Evolutionary conservation across 164 flowering plant genomes (phyloP).

Genomic region (Santalum album): DNA sequence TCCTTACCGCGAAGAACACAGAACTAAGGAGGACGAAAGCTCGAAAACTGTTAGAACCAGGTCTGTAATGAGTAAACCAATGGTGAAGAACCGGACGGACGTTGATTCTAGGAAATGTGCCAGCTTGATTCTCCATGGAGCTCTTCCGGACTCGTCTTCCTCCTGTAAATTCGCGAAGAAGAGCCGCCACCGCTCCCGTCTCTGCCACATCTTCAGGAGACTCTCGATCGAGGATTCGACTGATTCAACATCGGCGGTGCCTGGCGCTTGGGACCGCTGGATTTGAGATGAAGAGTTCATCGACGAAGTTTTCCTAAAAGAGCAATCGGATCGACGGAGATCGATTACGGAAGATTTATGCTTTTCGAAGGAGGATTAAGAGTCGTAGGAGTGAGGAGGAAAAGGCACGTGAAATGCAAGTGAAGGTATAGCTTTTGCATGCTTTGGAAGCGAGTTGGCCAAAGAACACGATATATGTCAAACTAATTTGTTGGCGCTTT

Average conservation of each 20-base stretch:
- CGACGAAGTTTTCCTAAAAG: slow-evolving; percentile 4
- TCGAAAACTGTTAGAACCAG: slow-evolving; percentile 39
- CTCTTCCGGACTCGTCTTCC: slow-evolving; percentile 7
- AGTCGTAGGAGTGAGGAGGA: background rate
- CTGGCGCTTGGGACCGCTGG: slow-evolving; percentile 4
- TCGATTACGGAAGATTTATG: background rate
- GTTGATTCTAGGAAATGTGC: slow-evolving; percentile 43
- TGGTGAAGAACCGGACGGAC: slow-evolving; percentile 16
- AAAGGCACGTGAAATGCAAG: slow-evolving; percentile 14
- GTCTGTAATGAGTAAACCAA: slow-evolving; percentile 37
- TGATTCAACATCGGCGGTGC: slow-evolving; percentile 12
- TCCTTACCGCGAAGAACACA: slow-evolving; percentile 13
- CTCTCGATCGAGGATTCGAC: slow-evolving; percentile 27
- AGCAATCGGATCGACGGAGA: background rate
- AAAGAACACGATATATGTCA: too few relatives aligned
- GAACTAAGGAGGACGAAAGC: slow-evolving; percentile 42
- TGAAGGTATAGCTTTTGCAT: slow-evolving; percentile 1
- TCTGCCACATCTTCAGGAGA: slow-evolving; percentile 27
- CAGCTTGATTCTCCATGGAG: slow-evolving; percentile 42
- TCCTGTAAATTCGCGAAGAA: slow-evolving; percentile 7
- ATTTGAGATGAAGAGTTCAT: slow-evolving; percentile 12
- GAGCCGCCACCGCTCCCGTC: slow-evolving; percentile 26
- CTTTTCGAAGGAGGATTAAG: background rate
- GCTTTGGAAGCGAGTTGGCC: slow-evolving; percentile 1
- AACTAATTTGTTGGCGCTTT: too few relatives aligned